Evolutionary conservation across 2,329 filamentous ascomycete genomes (phyloP).

Genomic region (Huntiella omanensis): DNA sequence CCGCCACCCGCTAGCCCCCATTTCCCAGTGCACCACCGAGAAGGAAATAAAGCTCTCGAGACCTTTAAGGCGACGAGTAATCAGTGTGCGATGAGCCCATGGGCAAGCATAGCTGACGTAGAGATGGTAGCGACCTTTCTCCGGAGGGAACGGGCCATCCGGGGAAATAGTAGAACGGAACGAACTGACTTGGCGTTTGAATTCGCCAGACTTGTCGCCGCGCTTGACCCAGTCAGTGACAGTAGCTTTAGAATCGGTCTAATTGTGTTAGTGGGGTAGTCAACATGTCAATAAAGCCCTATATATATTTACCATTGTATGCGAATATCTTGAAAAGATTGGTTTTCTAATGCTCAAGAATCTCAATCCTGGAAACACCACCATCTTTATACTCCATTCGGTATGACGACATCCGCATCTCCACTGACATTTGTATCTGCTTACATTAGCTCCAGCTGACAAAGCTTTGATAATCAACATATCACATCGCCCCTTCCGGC

Average conservation of each 20-base stretch:
- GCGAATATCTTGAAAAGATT: too few relatives aligned
- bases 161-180: slow-evolving; percentile 68
- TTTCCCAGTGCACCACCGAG: slow-evolving; percentile 85
- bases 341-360: too few relatives aligned
- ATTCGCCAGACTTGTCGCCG: slow-evolving; percentile 67
- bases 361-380: too few relatives aligned
- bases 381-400: too few relatives aligned
- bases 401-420: too few relatives aligned
- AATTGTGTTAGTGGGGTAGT: too few relatives aligned
- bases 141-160: slow-evolving; percentile 59
- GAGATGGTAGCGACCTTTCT: slow-evolving; percentile 83
- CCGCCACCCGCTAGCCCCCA: slow-evolving; percentile 53
- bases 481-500: too few relatives aligned
- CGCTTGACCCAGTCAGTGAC: slow-evolving; percentile 75
- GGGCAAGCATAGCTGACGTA: slow-evolving; percentile 90
- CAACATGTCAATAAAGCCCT: too few relatives aligned
- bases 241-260: not conserved
- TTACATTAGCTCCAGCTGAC: too few relatives aligned
- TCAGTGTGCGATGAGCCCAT: slow-evolving; percentile 79
- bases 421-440: too few relatives aligned
- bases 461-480: too few relatives aligned
- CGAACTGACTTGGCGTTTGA: slow-evolving; percentile 68
- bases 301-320: too few relatives aligned
- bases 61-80: slow-evolving; percentile 78
- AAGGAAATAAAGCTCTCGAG: slow-evolving; percentile 64